A percentile compares a stretch with the other conserved stretches of the same genome.
phyloP scores from a whole-genome alignment of 2,329 filamentous ascomycete species.

The Venturia pyrina region DNA sequence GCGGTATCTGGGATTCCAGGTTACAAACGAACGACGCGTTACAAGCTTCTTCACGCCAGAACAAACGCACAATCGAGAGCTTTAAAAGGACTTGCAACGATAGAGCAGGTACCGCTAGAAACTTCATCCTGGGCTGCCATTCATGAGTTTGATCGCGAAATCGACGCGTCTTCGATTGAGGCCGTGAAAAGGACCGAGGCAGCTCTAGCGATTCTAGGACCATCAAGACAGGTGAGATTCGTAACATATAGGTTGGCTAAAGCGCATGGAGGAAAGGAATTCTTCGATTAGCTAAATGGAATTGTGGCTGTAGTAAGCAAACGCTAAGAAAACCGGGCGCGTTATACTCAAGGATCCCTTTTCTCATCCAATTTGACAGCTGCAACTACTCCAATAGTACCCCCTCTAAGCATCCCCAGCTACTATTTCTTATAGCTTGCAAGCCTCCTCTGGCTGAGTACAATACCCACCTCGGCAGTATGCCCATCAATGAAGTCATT shows the following conservation, averaged over 20 bases:
- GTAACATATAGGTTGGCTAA: slow-evolving; percentile 4
- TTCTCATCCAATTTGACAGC: too few species aligned
- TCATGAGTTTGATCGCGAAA: slow-evolving; percentile 18
- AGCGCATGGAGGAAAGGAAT: slow-evolving; percentile 6
- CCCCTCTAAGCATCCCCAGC: background rate
- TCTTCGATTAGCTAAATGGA: slow-evolving; percentile 7
- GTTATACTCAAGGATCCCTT: too few species aligned
- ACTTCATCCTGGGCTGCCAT: slow-evolving; percentile 21
- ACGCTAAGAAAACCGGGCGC: too few species aligned
- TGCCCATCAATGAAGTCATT: slow-evolving; percentile 45
- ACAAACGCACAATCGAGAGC: slow-evolving; percentile 23
- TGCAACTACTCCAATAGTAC: too few species aligned
- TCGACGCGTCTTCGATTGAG: slow-evolving; percentile 2
- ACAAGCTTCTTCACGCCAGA: slow-evolving; percentile 20
- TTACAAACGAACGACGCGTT: slow-evolving; percentile 19
- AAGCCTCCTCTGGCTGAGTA: slow-evolving; percentile 30
- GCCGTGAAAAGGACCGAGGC: background rate
- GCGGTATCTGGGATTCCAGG: slow-evolving; percentile 12
- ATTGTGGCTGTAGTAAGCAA: too few species aligned
- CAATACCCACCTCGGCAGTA: slow-evolving; percentile 37
- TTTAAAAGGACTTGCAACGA: slow-evolving; percentile 21
- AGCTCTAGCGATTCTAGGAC: background rate
- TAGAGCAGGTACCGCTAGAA: slow-evolving; percentile 19
- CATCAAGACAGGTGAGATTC: slow-evolving; percentile 4
- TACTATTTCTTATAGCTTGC: background rate